Base-by-base conservation (phyloP, 257 asterid species). In the Misopates orontium region DNA sequence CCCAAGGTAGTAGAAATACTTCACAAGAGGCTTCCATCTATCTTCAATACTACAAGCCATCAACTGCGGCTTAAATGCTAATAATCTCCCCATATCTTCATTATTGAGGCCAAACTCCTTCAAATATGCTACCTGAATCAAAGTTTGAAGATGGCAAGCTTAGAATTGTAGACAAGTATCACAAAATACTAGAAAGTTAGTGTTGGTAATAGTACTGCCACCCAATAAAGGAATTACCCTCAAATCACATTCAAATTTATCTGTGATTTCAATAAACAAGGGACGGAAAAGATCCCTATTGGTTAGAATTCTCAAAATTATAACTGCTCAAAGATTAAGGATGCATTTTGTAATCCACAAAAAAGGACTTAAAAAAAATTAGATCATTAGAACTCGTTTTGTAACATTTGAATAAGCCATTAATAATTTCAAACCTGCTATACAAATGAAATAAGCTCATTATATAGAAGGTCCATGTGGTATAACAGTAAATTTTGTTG, bases 41-140 rank as follows among this genome's bases (percentile, higher is more conserved):
- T 88, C 92, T 66, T 90, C 96, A 49, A 90, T 93, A 77, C 97
- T 84, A 62, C 97, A 93, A 42, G 77, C 91, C 97, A 93, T 93
- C 79, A 93, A 68, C 71, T 90, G 99, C 15, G 97, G 99, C 75
- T 85, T 93, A 71, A 77, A 85, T 16, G 99, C 96, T 70, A 93
- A 66, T 72, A 93, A 75, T 76, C 95, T 81, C 53, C 95, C 96
- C 73, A 93, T 79, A 22, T 87, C 95, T 81, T 90, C 92, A 51
- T 75, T 63, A 55, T 67, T 66, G 24, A 93, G 90, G 71, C 95
- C 95, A 78, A 93, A 93, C 71, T 90, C 97, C 82, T 86, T 88
- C 72, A 93, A 57, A 78, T 87, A 90, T 15, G 80, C 78, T 63
- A 86, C 95, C 99, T 93, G 69, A 36, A 10, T 28, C 42, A 36